These are phyloP conservation scores for Hyparrhenia diplandra DNA, from an alignment of 176 grass and related monocot genomes.

Conservation along the genomic window DNA sequence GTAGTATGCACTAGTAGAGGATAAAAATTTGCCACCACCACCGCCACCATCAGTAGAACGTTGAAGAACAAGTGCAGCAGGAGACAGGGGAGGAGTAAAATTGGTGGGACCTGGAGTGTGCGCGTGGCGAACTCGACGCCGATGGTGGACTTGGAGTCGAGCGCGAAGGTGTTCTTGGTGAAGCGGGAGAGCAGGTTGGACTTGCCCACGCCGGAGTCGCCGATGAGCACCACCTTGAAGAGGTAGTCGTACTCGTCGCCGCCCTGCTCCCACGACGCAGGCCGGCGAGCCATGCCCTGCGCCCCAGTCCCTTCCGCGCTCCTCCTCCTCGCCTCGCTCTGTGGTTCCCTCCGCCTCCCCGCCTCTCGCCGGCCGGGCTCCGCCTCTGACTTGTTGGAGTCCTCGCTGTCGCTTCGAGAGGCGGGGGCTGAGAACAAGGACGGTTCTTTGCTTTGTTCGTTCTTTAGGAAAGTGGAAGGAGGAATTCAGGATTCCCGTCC, in stretches of 20 bases:
- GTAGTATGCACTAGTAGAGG: too few relatives aligned
- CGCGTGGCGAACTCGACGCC: conserved; percentile 61
- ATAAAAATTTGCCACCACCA: too few relatives aligned
- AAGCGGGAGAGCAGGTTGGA: conserved; percentile 95
- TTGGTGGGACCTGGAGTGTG: conserved; percentile 40
- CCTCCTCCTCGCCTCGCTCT: background rate
- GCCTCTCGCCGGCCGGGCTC: background rate
- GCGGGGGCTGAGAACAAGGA: background rate
- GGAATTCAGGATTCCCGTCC: too few relatives aligned
- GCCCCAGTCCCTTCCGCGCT: background rate
- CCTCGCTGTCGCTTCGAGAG: conserved; percentile 3
- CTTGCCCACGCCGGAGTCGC: conserved; percentile 87
- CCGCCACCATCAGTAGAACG: background rate
- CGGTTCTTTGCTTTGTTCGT: background rate
- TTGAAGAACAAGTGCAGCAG: background rate
- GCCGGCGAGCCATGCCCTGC: conserved; percentile 9
- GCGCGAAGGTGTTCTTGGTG: conserved; percentile 41
- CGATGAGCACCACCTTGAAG: conserved; percentile 93
- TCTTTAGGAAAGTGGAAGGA: background rate
- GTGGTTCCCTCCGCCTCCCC: background rate
- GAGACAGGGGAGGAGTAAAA: background rate
- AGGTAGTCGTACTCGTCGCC: conserved; percentile 94
- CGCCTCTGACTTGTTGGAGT: background rate
- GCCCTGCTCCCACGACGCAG: conserved; percentile 26
- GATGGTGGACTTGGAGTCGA: conserved; percentile 57